Evolutionary conservation across 2,329 filamentous ascomycete species (phyloP), one percentile per base, ranked within the genome.

Genomic region (Trichoderma asperellum): DNA sequence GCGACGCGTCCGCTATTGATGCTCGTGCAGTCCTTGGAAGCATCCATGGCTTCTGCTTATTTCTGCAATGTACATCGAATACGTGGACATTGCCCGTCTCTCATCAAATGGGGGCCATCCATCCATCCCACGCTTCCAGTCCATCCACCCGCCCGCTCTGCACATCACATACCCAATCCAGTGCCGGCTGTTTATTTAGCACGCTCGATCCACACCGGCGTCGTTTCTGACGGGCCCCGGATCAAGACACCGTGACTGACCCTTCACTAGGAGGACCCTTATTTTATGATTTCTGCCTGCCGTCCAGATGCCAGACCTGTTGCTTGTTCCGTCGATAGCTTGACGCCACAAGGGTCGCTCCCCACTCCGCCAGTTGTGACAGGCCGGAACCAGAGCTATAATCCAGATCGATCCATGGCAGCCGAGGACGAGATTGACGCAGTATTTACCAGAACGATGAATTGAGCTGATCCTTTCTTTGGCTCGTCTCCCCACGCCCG

Each of bases 181-280:
- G 40, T 43, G 18, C 47, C 27, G 53, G 49, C 32, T 49, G 52
- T 18, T 24, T 34, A 32, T 43, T 21, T 24, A 40, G 37, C 11
- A 32, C 32, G n/a, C n/a, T 49, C 53, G 53, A 66, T 66, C 63
- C 63, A 58, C 63, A 43, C 18, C 47, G 35, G 59, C 59, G 7
- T 7, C 21, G 2, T 53, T 47, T 32, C 27, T 66, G 37, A 66
- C 52, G 18, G 61, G 16, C 61, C 47, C 3, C 24, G 24, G 24
- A 64, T 64, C 61, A 18, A 64, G 40, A 35, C 34, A 43, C 34
- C 61, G 21, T 24, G 24, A 24, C 24, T 2, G 3, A n/a, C n/a
- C n/a, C 24, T 64, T 64, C n/a, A 29, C 37, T 43, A 43, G 18
- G 1, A 57, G 55, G 55, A 57, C 32, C 56, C 40, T 32, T 60